A percentile compares a stretch with the other conserved stretches of the same genome.
These are phyloP conservation scores for Poa annua DNA, from an alignment of 176 grass and related monocot species.

Conservation along the genomic window DNA sequence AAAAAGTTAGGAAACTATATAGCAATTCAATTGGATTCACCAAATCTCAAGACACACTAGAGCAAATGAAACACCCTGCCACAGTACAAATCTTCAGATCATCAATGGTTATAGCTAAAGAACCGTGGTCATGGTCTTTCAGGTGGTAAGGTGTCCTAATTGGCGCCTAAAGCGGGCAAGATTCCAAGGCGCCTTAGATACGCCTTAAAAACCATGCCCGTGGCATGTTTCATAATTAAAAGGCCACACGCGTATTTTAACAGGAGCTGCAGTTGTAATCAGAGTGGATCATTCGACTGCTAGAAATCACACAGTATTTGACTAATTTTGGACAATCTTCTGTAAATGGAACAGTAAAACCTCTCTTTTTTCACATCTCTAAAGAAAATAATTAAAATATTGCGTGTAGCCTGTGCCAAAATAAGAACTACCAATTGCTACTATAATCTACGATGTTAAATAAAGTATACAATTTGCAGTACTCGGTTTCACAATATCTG, in stretches of 20 bases:
- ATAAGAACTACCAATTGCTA: neutral
- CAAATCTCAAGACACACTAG: constrained; percentile 27
- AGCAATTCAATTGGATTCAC: neutral
- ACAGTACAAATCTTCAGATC: constrained; percentile 4
- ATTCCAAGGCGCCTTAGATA: too few relatives aligned
- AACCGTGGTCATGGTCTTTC: too few relatives aligned
- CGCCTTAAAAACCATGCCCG: too few relatives aligned
- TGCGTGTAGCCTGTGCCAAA: constrained; percentile 3
- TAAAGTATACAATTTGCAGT: neutral
- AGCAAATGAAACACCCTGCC: neutral
- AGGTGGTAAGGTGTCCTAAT: too few relatives aligned
- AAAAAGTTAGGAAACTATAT: constrained; percentile 4
- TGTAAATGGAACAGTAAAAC: neutral
- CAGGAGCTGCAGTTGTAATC: constrained; percentile 3
- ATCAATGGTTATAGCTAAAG: neutral
- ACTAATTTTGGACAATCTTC: neutral
- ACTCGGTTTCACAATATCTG: constrained; percentile 10
- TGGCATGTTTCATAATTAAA: constrained; percentile 11
- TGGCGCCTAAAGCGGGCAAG: too few relatives aligned
- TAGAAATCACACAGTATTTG: constrained; percentile 8
- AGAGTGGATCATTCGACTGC: constrained; percentile 1
- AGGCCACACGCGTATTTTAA: neutral
- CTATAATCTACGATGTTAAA: neutral
- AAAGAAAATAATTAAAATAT: neutral
- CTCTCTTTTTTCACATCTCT: neutral